Evolutionary conservation across 2,329 filamentous ascomycete genomes (phyloP).

Genomic region (Sclerotiophoma versabilis): DNA sequence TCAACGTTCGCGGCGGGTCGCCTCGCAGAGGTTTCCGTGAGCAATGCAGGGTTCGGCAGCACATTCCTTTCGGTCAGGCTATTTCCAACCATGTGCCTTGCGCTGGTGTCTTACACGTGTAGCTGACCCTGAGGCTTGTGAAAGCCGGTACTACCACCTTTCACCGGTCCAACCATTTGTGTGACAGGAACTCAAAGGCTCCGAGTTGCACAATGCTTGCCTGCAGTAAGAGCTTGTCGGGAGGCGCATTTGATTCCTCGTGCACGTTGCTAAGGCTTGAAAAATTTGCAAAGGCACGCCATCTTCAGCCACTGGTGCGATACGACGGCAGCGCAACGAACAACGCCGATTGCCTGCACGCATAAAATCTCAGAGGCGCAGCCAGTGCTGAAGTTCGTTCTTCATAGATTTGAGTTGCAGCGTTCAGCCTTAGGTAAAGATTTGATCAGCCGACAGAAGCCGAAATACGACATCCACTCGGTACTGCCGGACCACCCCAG

Average conservation of each 20-base stretch:
- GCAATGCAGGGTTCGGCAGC: slow-evolving; percentile 5
- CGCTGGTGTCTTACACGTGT: slow-evolving; percentile 17
- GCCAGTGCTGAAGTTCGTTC: background rate
- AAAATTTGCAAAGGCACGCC: background rate
- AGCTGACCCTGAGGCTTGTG: slow-evolving; percentile 12
- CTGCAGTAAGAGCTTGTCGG: background rate
- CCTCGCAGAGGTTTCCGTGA: background rate
- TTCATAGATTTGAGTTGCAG: background rate
- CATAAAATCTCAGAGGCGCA: background rate
- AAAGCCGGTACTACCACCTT: slow-evolving; percentile 2
- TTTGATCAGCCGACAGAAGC: slow-evolving; percentile 6
- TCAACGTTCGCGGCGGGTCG: slow-evolving; percentile 1
- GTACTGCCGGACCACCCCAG: slow-evolving; percentile 9
- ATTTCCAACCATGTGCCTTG: slow-evolving; percentile 1
- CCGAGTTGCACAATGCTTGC: background rate
- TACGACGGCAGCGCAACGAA: background rate
- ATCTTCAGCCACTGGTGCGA: background rate
- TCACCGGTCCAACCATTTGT: slow-evolving; percentile 2
- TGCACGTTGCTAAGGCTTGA: slow-evolving; percentile 3
- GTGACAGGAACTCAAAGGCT: background rate
- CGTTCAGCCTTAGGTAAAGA: slow-evolving; percentile 2
- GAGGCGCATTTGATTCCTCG: slow-evolving; percentile 3
- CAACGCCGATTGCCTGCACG: background rate
- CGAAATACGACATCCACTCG: slow-evolving; percentile 3
- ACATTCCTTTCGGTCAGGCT: background rate